Evolutionary conservation across 108 stramenopile species (phyloP).

Genomic region (Cyclotella distinguenda): DNA sequence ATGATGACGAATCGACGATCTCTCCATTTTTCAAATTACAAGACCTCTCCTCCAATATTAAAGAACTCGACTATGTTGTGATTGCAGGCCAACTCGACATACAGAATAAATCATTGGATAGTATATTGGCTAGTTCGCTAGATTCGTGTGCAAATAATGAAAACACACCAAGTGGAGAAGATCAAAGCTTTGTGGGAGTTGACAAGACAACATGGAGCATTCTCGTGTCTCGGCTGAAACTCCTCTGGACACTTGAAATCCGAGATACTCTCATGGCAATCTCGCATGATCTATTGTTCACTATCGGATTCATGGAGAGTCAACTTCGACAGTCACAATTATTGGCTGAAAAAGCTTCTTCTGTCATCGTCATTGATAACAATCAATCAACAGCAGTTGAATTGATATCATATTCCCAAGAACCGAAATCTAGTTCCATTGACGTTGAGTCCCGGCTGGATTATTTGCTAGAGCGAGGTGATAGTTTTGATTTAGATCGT

Average conservation of each 20-base stretch:
- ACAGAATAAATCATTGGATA: constrained; percentile 41
- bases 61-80: constrained; percentile 49
- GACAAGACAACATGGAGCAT: constrained; percentile 53
- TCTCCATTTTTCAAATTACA: constrained; percentile 40
- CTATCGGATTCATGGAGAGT: constrained; percentile 48
- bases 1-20: neutral
- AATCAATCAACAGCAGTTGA: constrained; percentile 8
- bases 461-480: constrained; percentile 31
- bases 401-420: constrained; percentile 1
- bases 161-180: constrained; percentile 8
- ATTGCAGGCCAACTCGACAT: constrained; percentile 47
- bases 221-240: constrained; percentile 40
- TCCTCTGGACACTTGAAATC: constrained; percentile 58
- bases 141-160: neutral
- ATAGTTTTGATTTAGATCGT: constrained; percentile 11
- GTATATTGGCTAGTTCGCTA: constrained; percentile 29
- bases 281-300: constrained; percentile 46
- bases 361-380: neutral
- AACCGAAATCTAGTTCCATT: neutral
- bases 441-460: constrained; percentile 15
- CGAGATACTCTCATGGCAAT: constrained; percentile 47
- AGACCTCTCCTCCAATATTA: constrained; percentile 26
- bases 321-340: constrained; percentile 43
- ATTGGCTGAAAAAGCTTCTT: constrained; percentile 7
- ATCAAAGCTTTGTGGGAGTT: constrained; percentile 17